A percentile compares a stretch with the other conserved stretches of the same genome.
These are phyloP conservation scores for Populus tremula DNA, from an alignment of 345 rosid genomes.

Conservation along the genomic window DNA sequence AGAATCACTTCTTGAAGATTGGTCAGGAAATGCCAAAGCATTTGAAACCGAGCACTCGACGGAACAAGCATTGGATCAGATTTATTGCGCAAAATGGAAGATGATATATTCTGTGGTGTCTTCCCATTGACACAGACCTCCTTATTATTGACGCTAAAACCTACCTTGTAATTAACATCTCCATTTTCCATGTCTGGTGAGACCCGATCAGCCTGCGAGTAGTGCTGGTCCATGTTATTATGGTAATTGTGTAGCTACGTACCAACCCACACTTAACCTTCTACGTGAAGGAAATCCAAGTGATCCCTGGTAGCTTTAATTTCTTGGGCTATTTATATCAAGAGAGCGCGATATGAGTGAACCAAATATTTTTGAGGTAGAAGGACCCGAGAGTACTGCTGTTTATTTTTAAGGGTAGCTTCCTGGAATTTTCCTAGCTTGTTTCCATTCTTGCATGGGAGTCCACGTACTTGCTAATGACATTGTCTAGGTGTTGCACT, in stretches of 20 bases:
- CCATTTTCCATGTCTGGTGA: constrained; percentile 22
- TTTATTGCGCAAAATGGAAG: constrained; percentile 35
- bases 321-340: background rate
- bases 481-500: background rate
- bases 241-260: background rate
- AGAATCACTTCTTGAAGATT: constrained; percentile 46
- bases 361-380: background rate
- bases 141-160: background rate
- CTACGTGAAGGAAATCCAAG: background rate
- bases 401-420: constrained; percentile 20
- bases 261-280: background rate
- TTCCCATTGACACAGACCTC: constrained; percentile 16
- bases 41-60: constrained; percentile 27
- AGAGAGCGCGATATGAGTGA: background rate
- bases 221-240: background rate
- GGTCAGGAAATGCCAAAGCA: constrained; percentile 27
- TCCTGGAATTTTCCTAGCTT: constrained; percentile 51
- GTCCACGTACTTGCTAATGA: constrained; percentile 26
- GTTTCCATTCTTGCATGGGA: constrained; percentile 35
- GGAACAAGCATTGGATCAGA: constrained; percentile 38
- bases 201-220: background rate
- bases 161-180: background rate
- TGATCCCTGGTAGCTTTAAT: background rate
- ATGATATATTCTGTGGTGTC: constrained; percentile 30
- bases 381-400: background rate